Evolutionary conservation across 1,284 basidiomycete species (phyloP).

Genomic region (Cryptococcus sp.): DNA sequence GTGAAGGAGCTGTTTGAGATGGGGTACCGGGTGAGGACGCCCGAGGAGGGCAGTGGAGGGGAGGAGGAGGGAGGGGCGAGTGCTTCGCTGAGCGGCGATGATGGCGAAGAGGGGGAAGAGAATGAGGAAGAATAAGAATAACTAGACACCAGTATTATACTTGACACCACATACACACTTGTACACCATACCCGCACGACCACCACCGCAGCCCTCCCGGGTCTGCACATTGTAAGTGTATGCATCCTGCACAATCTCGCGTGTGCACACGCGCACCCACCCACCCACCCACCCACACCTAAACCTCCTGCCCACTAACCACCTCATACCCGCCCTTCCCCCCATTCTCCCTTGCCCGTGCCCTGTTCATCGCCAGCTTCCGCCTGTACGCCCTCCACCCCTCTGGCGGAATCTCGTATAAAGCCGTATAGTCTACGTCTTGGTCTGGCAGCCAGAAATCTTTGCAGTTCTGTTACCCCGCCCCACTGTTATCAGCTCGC

Average conservation of each 20-base stretch:
- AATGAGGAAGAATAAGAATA: conserved; percentile 2
- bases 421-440: conserved; percentile 79
- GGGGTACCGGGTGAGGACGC: conserved; percentile 15
- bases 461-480: conserved; percentile 65
- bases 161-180: too few species aligned
- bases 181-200: neutral
- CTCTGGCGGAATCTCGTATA: conserved; percentile 85
- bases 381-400: conserved; percentile 44
- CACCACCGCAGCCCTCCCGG: too few species aligned
- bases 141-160: too few species aligned
- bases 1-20: conserved; percentile 13
- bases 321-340: conserved; percentile 31
- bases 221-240: too few species aligned
- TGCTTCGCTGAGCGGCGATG: neutral
- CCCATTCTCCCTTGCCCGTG: conserved; percentile 1
- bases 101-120: conserved; percentile 2
- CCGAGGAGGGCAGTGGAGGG: neutral
- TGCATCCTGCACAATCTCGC: neutral
- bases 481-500: too few species aligned
- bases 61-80: neutral
- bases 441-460: conserved; percentile 91
- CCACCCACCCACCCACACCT: neutral
- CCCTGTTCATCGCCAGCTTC: conserved; percentile 23
- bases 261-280: too few species aligned
- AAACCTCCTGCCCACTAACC: conserved; percentile 19